Percentiles rank a stretch among this genome's conserved stretches.
Evolutionary conservation across 371 early-diverging fungal genomes (phyloP).

Genomic region (Syncephalastrum sp.): DNA sequence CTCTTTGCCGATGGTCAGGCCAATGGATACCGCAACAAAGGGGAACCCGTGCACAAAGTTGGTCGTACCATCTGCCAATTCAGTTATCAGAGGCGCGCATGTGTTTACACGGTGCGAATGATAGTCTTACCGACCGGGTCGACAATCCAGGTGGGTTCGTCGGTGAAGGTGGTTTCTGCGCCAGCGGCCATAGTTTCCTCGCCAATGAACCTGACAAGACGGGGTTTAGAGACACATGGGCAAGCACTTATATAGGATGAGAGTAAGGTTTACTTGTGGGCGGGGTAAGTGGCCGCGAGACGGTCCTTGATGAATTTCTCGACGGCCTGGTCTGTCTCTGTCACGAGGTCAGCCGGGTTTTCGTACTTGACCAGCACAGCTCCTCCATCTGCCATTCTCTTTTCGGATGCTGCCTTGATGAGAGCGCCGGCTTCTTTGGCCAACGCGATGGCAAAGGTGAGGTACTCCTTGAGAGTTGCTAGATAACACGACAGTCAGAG

Average conservation of each 20-base stretch:
- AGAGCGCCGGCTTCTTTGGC: conserved; percentile 65
- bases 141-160: conserved; percentile 88
- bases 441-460: conserved; percentile 53
- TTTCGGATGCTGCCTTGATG: conserved; percentile 58
- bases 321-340: conserved; percentile 80
- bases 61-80: conserved; percentile 73
- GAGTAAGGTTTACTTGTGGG: conserved; percentile 55
- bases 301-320: conserved; percentile 67
- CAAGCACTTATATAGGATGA: not conserved
- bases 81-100: conserved; percentile 1
- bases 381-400: conserved; percentile 49
- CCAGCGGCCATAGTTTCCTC: conserved; percentile 78
- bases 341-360: conserved; percentile 83
- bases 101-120: not conserved
- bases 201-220: conserved; percentile 72
- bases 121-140: conserved; percentile 75
- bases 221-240: not conserved
- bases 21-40: conserved; percentile 85
- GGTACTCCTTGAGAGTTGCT: conserved; percentile 40
- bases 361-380: conserved; percentile 50
- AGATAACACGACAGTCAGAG: not conserved
- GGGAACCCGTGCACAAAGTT: conserved; percentile 93
- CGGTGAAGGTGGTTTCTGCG: conserved; percentile 59
- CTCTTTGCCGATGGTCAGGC: conserved; percentile 66
- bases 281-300: conserved; percentile 59